Base-by-base conservation (phyloP, 2,329 filamentous ascomycete species). In the Colletotrichum graminicola region DNA sequence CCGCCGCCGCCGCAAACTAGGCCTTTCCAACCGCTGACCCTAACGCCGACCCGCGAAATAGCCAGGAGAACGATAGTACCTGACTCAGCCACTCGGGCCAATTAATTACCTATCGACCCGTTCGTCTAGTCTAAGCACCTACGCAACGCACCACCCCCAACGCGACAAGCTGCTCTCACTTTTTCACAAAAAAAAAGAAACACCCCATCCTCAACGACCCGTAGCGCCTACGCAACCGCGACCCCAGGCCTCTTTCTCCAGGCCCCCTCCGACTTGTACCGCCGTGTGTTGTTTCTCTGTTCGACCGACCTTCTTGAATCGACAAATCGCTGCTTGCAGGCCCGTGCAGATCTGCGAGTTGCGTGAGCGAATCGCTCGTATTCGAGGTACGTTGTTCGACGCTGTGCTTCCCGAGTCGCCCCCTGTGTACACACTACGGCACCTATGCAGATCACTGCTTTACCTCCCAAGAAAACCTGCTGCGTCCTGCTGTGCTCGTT, bases 81-180 rank as follows among this genome's bases (percentile, higher is more conserved):
- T 72, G 70, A 72, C 70, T 72, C 70, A 72, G 66, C 61, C 66
- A 71, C 70, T 54, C 65, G 57, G 59, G 56, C 68, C 60, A 72
- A 66, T 61, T 36, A 36, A 39, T 43, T 41, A 57, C 45, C 45
- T 7, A 23, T 59, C 60, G 52, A 60, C 60, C 60, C 66, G 54
- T 72, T 71, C 60, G 61, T 66, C 66, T 34, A 43, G 66, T 69
- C 55, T 71, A 61, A 71, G 41, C 66, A 66, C 61, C 41, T 32
- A 34, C n/a, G 51, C 51, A 54, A 34, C 51, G 51, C 29, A 54
- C 8, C 10, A 51, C 34, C 45, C 52, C 52, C 54, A 41, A 67
- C 59, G 52, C 68, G 65, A 68, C 45, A 18, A 26, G 34, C 29
- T 60, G 67, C 32, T 41, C 39, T 34, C 6, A 55, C 55, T 54